Base-by-base conservation (phyloP, 768 basidiomycete genomes). In the Cytidiella melzeri region DNA sequence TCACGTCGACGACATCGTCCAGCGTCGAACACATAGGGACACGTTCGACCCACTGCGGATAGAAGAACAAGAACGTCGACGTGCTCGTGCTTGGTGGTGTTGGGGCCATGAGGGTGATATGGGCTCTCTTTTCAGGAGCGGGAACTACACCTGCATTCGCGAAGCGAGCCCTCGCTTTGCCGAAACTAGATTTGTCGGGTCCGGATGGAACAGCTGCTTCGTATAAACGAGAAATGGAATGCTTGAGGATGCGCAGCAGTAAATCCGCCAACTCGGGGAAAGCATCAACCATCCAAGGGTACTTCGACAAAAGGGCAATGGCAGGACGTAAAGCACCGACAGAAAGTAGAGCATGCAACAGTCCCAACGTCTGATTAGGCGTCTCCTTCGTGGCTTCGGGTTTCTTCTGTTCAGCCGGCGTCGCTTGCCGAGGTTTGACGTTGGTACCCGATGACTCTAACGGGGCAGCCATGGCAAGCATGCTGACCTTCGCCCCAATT, bases 1-100 rank as follows among this genome's bases (percentile, higher is more conserved):
- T 74, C 39, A 92, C 79, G 57, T 81, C 75, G 50, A 79, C 69
- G 28, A 96, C 64, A 58, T 95, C 92, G 38, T 84, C 83, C 43
- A 81, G 61, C 0, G 71, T 70, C 5, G 70, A 67, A 61, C 85
- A 85, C 25, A 81, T 57, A 4, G 88, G 89, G 25, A 94, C 69
- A 43, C 76, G 74, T 40, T 84, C 77, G 12, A 68, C 64, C 93
- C 93, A 97, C 48, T 82, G 73, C 11, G 91, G 87, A 64, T 84
- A 95, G 75, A 96, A 97, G 73, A 90, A 96, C 4, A 90, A 78
- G 58, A 91, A 95, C 44, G 85, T 81, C n/a, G 75, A 76, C 3
- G 72, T 75, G 47, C 70, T 77, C 19, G 91, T 93, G 57, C 80
- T 76, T 0, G 89, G 86, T 21, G 94, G 93, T 11, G 79, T 77